Conservation (phyloP, 768 basidiomycete species). For the Erythrobasidium yunnanense region DNA sequence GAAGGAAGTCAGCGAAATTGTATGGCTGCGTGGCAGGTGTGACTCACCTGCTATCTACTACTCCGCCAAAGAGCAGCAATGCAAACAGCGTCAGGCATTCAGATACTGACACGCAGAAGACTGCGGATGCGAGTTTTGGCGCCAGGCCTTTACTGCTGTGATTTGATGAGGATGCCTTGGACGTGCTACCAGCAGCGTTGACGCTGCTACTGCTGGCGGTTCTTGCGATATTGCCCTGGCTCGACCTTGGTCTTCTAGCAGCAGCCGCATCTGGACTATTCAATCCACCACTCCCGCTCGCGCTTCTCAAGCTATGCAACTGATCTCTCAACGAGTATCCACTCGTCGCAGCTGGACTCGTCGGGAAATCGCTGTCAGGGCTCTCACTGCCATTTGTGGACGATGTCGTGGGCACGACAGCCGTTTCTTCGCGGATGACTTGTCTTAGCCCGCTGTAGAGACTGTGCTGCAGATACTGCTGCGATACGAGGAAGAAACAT, state of each 20-base stretch:
- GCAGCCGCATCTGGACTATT: no score
- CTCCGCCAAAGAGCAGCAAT: constrained; percentile 35
- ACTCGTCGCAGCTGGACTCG: background rate
- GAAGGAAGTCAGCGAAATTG: background rate
- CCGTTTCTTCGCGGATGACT: constrained; percentile 35
- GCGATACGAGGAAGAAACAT: constrained; percentile 33
- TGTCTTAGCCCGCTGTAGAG: constrained; percentile 33
- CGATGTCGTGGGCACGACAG: background rate
- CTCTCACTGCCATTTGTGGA: background rate
- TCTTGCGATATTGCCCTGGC: background rate
- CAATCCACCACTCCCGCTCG: no score
- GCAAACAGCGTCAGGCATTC: constrained; percentile 37
- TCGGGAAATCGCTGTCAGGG: background rate
- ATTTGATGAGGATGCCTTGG: background rate
- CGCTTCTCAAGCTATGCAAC: constrained; percentile 5
- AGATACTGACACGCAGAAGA: constrained; percentile 38
- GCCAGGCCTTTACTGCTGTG: constrained; percentile 8
- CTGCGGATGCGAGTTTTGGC: constrained; percentile 23
- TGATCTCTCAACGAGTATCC: constrained; percentile 17
- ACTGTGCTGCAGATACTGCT: constrained; percentile 32
- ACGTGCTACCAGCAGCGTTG: background rate
- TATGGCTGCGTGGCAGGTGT: background rate
- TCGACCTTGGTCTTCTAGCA: background rate
- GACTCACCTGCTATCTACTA: constrained; percentile 31
- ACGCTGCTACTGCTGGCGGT: background rate